A percentile compares a stretch with the other conserved stretches of the same genome.
Conservation (phyloP, 1,284 basidiomycete species). For the Limonomyces culmigenus region DNA sequence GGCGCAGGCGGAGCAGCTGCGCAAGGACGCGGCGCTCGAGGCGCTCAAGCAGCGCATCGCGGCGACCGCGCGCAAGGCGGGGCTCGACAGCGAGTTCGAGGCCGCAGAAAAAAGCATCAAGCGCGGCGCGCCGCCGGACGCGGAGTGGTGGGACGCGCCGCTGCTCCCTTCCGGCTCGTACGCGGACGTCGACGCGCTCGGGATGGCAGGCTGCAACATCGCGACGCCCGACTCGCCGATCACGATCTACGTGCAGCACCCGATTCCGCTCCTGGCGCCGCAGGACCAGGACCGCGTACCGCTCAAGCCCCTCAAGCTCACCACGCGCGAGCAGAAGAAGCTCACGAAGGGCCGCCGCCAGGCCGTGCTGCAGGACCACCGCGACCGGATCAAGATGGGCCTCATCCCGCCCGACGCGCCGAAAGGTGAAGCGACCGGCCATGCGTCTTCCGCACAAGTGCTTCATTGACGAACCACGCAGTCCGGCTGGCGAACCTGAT, state of each 20-base stretch:
- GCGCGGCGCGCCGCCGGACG: slow-evolving; percentile 73
- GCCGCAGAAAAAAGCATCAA: slow-evolving; percentile 77
- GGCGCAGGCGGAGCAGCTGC: slow-evolving; percentile 66
- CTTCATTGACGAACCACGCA: slow-evolving; percentile 15
- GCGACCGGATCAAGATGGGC: slow-evolving; percentile 93
- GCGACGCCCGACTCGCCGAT: slow-evolving; percentile 59
- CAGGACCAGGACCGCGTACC: slow-evolving; percentile 66
- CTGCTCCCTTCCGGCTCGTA: slow-evolving; percentile 73
- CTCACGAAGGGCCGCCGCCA: slow-evolving; percentile 81
- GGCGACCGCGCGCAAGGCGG: slow-evolving; percentile 83
- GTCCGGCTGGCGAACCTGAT: slow-evolving; percentile 93
- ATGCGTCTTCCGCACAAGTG: slow-evolving; percentile 1
- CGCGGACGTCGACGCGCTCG: slow-evolving; percentile 49
- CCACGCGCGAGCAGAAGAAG: slow-evolving; percentile 95
- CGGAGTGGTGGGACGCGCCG: slow-evolving; percentile 96
- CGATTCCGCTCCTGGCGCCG: slow-evolving; percentile 89
- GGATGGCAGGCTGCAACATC: slow-evolving; percentile 42
- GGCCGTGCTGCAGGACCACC: slow-evolving; percentile 86
- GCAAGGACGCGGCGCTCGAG: slow-evolving; percentile 78
- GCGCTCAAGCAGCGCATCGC: slow-evolving; percentile 87
- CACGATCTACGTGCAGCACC: slow-evolving; percentile 89
- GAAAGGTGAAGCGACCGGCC: slow-evolving; percentile 48
- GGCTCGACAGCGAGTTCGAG: slow-evolving; percentile 84
- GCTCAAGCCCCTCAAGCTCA: slow-evolving; percentile 77
- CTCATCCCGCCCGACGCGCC: slow-evolving; percentile 89